These are phyloP conservation scores for Tephrocybe sp. DNA, from an alignment of 768 basidiomycete genomes.

Conservation along the genomic window DNA sequence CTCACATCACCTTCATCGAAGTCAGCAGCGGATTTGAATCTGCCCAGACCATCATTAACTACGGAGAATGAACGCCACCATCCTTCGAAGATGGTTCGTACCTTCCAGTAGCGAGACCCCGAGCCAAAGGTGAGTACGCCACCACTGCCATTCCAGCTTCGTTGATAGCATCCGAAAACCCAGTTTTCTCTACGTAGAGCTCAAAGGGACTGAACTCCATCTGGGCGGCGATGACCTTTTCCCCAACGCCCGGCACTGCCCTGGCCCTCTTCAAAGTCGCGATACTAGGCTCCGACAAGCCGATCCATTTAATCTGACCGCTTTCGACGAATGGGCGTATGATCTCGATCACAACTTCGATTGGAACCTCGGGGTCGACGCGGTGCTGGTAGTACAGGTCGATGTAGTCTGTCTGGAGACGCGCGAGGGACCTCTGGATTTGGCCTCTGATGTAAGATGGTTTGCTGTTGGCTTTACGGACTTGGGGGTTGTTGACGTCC, in stretches of 20 bases:
- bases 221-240: conserved; percentile 34
- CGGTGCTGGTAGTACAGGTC: conserved; percentile 22
- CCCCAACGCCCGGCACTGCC: conserved; percentile 39
- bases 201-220: conserved; percentile 45
- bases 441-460: conserved; percentile 9
- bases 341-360: conserved; percentile 45
- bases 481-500: conserved; percentile 1
- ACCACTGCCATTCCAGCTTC: conserved; percentile 46
- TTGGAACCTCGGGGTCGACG: no score
- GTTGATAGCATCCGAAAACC: conserved; percentile 34
- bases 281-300: conserved; percentile 48
- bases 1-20: conserved; percentile 5
- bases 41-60: not conserved
- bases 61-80: conserved; percentile 16
- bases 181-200: conserved; percentile 42
- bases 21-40: conserved; percentile 8
- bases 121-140: conserved; percentile 49
- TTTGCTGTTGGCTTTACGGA: conserved; percentile 1
- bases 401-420: conserved; percentile 8
- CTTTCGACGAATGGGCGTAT: conserved; percentile 5
- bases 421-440: conserved; percentile 1
- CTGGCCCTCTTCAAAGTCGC: conserved; percentile 46
- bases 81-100: conserved; percentile 21
- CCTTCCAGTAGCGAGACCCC: conserved; percentile 48
- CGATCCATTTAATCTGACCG: conserved; percentile 40